These are phyloP conservation scores for Lyophyllum decastes DNA, from an alignment of 768 basidiomycete species.

Conservation along the genomic window DNA sequence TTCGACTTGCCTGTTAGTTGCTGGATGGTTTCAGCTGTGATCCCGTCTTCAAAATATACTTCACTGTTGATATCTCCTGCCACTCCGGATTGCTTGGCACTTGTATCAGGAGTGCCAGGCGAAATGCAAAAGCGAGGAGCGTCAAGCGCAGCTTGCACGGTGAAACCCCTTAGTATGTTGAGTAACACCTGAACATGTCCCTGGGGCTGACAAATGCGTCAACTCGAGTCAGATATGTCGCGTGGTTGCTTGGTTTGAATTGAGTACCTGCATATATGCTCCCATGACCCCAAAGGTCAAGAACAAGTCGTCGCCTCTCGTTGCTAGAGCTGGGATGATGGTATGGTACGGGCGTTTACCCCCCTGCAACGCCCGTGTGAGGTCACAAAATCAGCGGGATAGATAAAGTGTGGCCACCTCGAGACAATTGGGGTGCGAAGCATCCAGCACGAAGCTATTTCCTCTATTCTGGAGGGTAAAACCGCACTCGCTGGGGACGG, in stretches of 20 bases:
- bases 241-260: not conserved
- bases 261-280: slow-evolving; percentile 77
- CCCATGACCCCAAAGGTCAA: slow-evolving; percentile 92
- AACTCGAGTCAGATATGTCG: slow-evolving; percentile 1
- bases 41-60: slow-evolving; percentile 88
- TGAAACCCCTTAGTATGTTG: slow-evolving; percentile 86
- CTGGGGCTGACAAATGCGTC: slow-evolving; percentile 73
- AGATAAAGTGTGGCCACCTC: slow-evolving; percentile 46
- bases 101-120: slow-evolving; percentile 68
- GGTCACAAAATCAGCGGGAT: not conserved
- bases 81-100: slow-evolving; percentile 38
- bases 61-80: slow-evolving; percentile 79
- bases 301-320: slow-evolving; percentile 78
- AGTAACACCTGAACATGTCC: slow-evolving; percentile 94
- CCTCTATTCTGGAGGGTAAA: slow-evolving; percentile 98
- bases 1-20: slow-evolving; percentile 61
- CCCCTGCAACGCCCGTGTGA: slow-evolving; percentile 40
- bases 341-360: slow-evolving; percentile 90
- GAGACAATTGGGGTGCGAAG: slow-evolving; percentile 85
- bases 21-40: slow-evolving; percentile 59
- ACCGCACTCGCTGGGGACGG: slow-evolving; percentile 91
- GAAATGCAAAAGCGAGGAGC: slow-evolving; percentile 97
- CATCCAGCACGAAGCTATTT: slow-evolving; percentile 74
- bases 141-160: slow-evolving; percentile 87
- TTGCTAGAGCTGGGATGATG: slow-evolving; percentile 89